These are phyloP conservation scores for Trichoderma atroviride DNA, from an alignment of 2,329 filamentous ascomycete species.

Conservation along the genomic window DNA sequence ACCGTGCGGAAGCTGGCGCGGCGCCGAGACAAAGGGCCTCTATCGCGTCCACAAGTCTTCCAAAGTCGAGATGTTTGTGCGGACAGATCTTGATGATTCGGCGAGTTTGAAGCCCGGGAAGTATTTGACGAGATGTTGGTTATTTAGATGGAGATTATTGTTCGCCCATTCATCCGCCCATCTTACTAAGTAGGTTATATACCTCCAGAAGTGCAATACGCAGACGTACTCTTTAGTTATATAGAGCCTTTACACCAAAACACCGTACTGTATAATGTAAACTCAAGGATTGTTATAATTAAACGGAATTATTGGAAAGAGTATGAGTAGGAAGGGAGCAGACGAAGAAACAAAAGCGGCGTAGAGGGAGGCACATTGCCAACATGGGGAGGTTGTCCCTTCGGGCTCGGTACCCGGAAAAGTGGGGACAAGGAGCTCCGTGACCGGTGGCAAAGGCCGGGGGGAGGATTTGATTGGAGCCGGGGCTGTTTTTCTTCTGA, in stretches of 20 bases:
- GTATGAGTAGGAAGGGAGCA: neutral
- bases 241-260: no score
- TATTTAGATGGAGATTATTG: constrained; percentile 77
- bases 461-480: constrained; percentile 1
- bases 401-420: constrained; percentile 24
- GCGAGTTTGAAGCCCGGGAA: constrained; percentile 50
- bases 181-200: no score
- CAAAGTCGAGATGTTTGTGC: constrained; percentile 97
- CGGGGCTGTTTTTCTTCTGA: neutral
- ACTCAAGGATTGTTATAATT: no score
- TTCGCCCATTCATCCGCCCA: no score
- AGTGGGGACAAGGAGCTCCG: constrained; percentile 18
- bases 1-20: no score
- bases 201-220: no score
- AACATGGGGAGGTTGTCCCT: neutral
- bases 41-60: constrained; percentile 99
- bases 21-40: constrained; percentile 87
- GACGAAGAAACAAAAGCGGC: neutral
- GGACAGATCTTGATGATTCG: constrained; percentile 69
- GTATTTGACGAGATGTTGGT: constrained; percentile 84
- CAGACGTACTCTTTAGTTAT: no score
- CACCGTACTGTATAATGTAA: no score
- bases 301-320: neutral
- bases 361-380: neutral
- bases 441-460: constrained; percentile 18